These are phyloP conservation scores for Microbotryum intermedium DNA, from an alignment of 1,284 basidiomycete genomes.

Conservation along the genomic window DNA sequence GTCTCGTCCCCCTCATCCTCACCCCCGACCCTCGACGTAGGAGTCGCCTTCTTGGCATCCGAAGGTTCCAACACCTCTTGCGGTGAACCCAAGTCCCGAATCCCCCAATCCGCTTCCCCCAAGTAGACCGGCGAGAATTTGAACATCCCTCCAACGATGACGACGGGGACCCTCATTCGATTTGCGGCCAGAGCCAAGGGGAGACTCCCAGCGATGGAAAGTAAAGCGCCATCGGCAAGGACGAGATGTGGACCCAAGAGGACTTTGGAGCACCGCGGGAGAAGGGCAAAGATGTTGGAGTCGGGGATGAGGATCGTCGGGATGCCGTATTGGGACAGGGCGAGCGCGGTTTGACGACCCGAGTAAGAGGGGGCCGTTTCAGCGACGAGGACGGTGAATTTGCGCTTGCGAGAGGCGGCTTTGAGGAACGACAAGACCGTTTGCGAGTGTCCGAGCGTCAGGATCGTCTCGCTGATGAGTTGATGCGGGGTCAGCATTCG, in stretches of 20 bases:
- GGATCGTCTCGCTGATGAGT: constrained; percentile 74
- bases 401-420: constrained; percentile 76
- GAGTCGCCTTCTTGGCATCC: not conserved
- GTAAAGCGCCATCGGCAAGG: constrained; percentile 91
- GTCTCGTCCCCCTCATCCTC: constrained; percentile 28
- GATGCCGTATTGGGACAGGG: constrained; percentile 67
- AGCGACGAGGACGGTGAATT: constrained; percentile 92
- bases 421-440: constrained; percentile 93
- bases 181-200: constrained; percentile 82
- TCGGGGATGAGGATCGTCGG: constrained; percentile 93
- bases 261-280: constrained; percentile 95
- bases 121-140: constrained; percentile 94
- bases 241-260: constrained; percentile 81
- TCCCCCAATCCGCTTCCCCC: constrained; percentile 68
- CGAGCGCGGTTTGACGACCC: constrained; percentile 75
- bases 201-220: constrained; percentile 75
- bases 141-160: constrained; percentile 90
- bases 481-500: not conserved
- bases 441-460: constrained; percentile 87
- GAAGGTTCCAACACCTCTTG: constrained; percentile 55
- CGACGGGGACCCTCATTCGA: constrained; percentile 83
- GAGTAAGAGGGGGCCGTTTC: constrained; percentile 88
- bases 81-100: constrained; percentile 79
- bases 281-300: constrained; percentile 85
- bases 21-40: constrained; percentile 19